phyloP scores from a whole-genome alignment of 2,329 filamentous ascomycete species.

The Pseudogymnoascus sp. region DNA sequence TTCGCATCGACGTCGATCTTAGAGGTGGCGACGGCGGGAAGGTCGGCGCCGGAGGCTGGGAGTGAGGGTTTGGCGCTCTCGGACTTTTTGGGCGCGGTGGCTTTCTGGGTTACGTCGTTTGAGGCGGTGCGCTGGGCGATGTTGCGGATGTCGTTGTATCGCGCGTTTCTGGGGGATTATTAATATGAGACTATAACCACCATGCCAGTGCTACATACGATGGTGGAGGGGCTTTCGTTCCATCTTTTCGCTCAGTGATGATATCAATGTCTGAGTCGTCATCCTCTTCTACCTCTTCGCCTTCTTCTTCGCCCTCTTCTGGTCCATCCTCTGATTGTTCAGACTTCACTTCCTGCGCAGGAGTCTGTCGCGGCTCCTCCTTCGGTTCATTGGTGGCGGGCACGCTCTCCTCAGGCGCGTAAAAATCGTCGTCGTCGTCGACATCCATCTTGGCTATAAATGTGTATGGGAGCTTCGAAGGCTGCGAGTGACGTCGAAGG shows the following conservation, averaged over 20 bases:
- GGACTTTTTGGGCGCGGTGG: conserved; percentile 39
- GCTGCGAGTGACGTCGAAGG: conserved; percentile 7
- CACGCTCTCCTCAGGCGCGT: conserved; percentile 50
- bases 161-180: conserved; percentile 42
- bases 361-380: conserved; percentile 18
- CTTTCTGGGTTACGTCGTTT: conserved; percentile 42
- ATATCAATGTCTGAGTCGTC: conserved; percentile 62
- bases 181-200: conserved; percentile 13
- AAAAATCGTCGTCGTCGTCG: conserved; percentile 62
- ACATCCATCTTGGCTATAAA: conserved; percentile 46
- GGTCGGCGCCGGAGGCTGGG: conserved; percentile 38
- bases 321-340: conserved; percentile 26
- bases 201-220: conserved; percentile 36
- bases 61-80: conserved; percentile 26
- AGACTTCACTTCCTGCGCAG: conserved; percentile 21
- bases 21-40: conserved; percentile 64
- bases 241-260: conserved; percentile 59
- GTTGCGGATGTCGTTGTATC: conserved; percentile 58
- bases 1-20: conserved; percentile 78
- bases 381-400: conserved; percentile 14
- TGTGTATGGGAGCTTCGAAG: conserved; percentile 11
- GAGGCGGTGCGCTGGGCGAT: conserved; percentile 53
- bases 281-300: conserved; percentile 54
- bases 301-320: conserved; percentile 26
- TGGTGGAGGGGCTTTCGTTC: conserved; percentile 50